A percentile compares a stretch with the other conserved stretches of the same genome.
phyloP scores from a whole-genome alignment of 2,329 filamentous ascomycete genomes.

The Zalaria sp. region DNA sequence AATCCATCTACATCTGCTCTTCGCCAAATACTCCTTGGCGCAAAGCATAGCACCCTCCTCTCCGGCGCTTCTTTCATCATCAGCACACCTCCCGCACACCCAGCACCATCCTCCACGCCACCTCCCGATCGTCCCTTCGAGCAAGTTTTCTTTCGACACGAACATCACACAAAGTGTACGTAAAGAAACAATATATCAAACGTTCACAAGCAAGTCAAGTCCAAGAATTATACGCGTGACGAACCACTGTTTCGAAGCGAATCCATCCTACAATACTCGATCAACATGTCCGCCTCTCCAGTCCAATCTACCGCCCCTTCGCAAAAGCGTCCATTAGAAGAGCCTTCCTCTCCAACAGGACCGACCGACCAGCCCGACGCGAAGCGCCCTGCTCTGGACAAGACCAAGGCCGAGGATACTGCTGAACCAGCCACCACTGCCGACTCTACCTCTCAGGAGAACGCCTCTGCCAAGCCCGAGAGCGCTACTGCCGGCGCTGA shows the following conservation, averaged over 20 bases:
- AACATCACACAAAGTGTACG: conserved; percentile 5
- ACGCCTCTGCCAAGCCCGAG: conserved; percentile 25
- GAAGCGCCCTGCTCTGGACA: conserved; percentile 91
- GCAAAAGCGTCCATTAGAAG: conserved; percentile 90
- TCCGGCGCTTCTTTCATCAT: conserved; percentile 2
- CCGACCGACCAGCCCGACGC: conserved; percentile 90
- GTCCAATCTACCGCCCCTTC: conserved; percentile 6
- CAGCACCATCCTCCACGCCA: conserved; percentile 3
- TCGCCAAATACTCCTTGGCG: neutral
- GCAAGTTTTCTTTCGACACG: conserved; percentile 5
- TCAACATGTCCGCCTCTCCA: conserved; percentile 7
- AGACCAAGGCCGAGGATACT: conserved; percentile 52
- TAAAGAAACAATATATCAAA: conserved; percentile 5
- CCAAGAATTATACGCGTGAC: conserved; percentile 1
- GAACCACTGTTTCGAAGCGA: neutral
- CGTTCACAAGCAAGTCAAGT: neutral
- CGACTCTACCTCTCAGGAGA: conserved; percentile 9
- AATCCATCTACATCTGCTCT: neutral
- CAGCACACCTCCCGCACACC: conserved; percentile 2
- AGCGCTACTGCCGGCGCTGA: conserved; percentile 25
- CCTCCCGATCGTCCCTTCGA: conserved; percentile 4
- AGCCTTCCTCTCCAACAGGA: conserved; percentile 86
- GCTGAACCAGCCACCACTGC: conserved; percentile 15
- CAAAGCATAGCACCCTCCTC: neutral
- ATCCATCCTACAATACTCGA: neutral